Conservation (phyloP, 208 protist species). For the Wallacemonas collosoma region DNA sequence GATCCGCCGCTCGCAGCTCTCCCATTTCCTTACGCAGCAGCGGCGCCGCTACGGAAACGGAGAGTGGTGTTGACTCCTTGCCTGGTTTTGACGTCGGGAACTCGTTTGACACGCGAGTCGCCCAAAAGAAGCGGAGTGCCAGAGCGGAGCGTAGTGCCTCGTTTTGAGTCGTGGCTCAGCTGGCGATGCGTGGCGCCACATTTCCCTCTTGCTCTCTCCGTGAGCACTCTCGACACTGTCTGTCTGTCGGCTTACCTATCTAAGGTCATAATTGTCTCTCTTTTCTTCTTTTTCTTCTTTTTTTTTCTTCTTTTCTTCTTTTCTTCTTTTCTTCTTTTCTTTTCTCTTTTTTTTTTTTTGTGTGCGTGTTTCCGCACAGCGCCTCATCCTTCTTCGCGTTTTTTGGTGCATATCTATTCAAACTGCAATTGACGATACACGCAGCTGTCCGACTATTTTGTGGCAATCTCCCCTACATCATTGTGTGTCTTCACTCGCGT, state of each 20-base stretch:
- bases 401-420: too few relatives aligned
- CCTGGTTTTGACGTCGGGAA: not conserved
- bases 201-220: not conserved
- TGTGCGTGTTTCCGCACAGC: not conserved
- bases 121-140: not conserved
- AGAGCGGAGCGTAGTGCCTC: not conserved
- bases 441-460: too few relatives aligned
- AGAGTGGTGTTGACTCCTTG: not conserved
- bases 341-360: not conserved
- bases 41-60: not conserved
- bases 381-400: not conserved
- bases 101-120: not conserved
- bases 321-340: not conserved
- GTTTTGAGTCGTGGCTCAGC: not conserved
- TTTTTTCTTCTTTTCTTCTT: not conserved
- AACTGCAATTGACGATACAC: too few relatives aligned
- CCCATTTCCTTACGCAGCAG: not conserved
- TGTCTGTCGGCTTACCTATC: not conserved
- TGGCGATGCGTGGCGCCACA: too few relatives aligned
- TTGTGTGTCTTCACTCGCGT: too few relatives aligned
- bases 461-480: too few relatives aligned
- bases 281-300: constrained; percentile 15
- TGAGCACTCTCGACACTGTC: not conserved
- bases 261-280: not conserved
- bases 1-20: not conserved